Conservation (phyloP, 768 basidiomycete species). For the Mycena vitilis region DNA sequence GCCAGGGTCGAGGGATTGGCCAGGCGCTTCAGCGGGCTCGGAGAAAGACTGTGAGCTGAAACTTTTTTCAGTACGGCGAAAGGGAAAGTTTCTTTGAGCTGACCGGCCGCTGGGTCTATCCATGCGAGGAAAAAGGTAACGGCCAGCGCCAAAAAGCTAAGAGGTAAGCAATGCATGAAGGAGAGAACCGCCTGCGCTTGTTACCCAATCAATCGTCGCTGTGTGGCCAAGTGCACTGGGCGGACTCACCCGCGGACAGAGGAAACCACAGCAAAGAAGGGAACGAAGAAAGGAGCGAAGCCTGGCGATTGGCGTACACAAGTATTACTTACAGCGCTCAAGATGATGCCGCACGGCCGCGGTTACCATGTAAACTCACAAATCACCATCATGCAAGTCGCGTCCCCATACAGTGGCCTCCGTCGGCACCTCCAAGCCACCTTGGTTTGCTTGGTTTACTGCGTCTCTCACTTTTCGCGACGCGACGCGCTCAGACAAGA, state of each 20-base stretch:
- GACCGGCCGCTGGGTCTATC: conserved; percentile 47
- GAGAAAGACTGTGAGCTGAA: conserved; percentile 60
- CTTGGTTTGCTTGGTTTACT: too few species aligned
- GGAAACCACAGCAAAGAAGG: conserved; percentile 14
- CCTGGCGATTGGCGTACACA: too few species aligned
- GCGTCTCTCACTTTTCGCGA: too few species aligned
- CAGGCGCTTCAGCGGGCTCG: conserved; percentile 61
- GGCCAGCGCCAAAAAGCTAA: conserved; percentile 56
- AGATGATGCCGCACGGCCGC: too few species aligned
- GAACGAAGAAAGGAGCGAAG: background rate
- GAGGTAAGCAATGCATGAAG: conserved; percentile 50
- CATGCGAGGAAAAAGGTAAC: conserved; percentile 53
- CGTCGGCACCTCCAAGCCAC: too few species aligned
- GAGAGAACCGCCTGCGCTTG: conserved; percentile 36
- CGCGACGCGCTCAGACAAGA: too few species aligned
- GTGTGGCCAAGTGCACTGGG: too few species aligned
- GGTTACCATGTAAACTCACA: too few species aligned
- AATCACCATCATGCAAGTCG: too few species aligned
- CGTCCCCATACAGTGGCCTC: too few species aligned
- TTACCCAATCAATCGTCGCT: background rate
- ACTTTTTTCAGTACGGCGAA: too few species aligned
- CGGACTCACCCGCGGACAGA: conserved; percentile 9
- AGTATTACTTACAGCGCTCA: background rate
- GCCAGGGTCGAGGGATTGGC: conserved; percentile 62
- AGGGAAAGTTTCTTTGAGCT: conserved; percentile 19